Conservation (phyloP, 208 protist genomes). For the Crithidia thermophila region DNA sequence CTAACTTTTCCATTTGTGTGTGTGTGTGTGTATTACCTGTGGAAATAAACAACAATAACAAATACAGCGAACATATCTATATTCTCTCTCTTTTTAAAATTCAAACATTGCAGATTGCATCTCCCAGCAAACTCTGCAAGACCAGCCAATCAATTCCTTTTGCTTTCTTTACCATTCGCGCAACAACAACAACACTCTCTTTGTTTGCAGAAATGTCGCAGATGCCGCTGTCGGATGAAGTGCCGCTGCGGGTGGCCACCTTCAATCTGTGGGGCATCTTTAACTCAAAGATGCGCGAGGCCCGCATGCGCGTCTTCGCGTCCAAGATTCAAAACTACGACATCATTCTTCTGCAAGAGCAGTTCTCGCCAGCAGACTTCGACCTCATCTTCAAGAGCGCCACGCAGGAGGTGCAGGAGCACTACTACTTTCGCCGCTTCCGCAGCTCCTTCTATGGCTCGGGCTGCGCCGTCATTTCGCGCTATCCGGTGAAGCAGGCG, state of each 20-base stretch:
- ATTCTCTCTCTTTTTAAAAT: too few relatives aligned
- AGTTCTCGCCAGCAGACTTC: conserved; percentile 81
- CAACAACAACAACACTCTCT: neutral
- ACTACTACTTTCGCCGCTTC: conserved; percentile 75
- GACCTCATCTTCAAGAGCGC: conserved; percentile 53
- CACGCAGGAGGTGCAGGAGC: conserved; percentile 43
- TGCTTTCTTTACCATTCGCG: neutral
- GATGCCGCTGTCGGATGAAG: conserved; percentile 13
- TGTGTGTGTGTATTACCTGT: too few relatives aligned
- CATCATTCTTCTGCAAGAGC: conserved; percentile 85
- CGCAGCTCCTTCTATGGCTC: conserved; percentile 87
- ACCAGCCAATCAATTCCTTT: too few relatives aligned
- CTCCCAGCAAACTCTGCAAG: too few relatives aligned
- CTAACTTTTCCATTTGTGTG: neutral
- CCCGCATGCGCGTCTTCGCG: conserved; percentile 79
- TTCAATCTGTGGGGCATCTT: conserved; percentile 94
- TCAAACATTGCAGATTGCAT: too few relatives aligned
- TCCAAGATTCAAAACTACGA: conserved; percentile 83
- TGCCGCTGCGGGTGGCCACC: conserved; percentile 69
- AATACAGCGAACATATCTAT: too few relatives aligned
- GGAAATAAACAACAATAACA: neutral
- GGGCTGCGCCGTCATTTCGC: conserved; percentile 84
- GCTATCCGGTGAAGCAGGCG: conserved; percentile 71
- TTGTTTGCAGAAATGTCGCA: neutral
- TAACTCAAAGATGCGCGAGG: conserved; percentile 78